Evolutionary conservation across 805 yeast genomes (phyloP).

Genomic region (Priceomyces haplophilus): DNA sequence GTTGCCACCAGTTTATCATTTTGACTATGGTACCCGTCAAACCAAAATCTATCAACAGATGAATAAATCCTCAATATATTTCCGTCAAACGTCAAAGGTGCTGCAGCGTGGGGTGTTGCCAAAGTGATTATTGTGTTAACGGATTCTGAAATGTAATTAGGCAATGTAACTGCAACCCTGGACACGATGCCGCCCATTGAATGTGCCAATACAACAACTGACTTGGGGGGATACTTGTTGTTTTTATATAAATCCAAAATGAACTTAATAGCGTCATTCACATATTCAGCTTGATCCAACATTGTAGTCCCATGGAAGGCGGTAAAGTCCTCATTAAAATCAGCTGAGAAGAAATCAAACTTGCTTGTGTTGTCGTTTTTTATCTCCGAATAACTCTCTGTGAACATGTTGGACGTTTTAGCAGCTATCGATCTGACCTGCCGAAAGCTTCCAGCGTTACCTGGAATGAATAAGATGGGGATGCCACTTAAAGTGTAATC

Average conservation of each 20-base stretch:
- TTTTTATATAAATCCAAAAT: constrained; percentile 66
- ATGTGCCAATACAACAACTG: constrained; percentile 82
- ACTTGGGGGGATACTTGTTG: constrained; percentile 46
- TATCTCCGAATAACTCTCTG: constrained; percentile 29
- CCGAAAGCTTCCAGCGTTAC: constrained; percentile 91
- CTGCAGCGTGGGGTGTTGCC: constrained; percentile 87
- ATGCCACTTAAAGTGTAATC: constrained; percentile 53
- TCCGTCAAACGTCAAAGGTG: constrained; percentile 92
- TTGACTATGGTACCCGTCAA: constrained; percentile 45
- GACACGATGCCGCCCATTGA: constrained; percentile 99
- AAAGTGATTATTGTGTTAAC: constrained; percentile 82
- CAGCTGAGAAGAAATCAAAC: constrained; percentile 86
- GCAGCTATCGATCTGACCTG: constrained; percentile 94
- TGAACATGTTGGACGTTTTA: constrained; percentile 58
- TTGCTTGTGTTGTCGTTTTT: constrained; percentile 37
- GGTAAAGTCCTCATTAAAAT: constrained; percentile 92
- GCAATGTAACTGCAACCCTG: constrained; percentile 74
- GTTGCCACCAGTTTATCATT: constrained; percentile 33
- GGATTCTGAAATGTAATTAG: constrained; percentile 68
- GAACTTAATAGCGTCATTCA: constrained; percentile 81
- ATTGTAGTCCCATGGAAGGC: constrained; percentile 95
- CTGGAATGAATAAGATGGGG: constrained; percentile 93
- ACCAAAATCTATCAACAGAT: constrained; percentile 78
- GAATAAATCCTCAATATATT: constrained; percentile 75
- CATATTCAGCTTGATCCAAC: constrained; percentile 88